These are phyloP conservation scores for Blastocystis sp. DNA, from an alignment of 352 stramenopile species.

Conservation along the genomic window DNA sequence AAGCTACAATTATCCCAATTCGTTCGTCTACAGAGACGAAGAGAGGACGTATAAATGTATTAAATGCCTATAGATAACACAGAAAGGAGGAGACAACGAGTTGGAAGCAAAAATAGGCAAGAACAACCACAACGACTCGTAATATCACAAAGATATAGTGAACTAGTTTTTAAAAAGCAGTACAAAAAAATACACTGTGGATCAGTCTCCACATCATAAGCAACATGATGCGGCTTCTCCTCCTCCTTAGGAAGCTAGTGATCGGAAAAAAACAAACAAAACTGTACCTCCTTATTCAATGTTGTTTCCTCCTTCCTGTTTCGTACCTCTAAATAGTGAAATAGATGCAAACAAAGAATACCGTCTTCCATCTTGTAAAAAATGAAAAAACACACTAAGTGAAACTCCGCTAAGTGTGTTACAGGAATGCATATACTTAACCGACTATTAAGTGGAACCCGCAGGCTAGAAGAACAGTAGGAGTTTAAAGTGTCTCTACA, in stretches of 20 bases:
- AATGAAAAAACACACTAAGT: neutral
- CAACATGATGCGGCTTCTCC: neutral
- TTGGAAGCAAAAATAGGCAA: conserved; percentile 14
- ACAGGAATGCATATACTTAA: no score
- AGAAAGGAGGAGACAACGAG: neutral
- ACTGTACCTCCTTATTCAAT: neutral
- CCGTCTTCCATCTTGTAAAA: neutral
- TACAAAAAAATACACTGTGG: neutral
- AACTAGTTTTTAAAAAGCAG: neutral
- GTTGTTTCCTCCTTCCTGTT: neutral
- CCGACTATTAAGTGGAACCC: no score
- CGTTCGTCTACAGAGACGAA: conserved; percentile 24
- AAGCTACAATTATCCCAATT: neutral
- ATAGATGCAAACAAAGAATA: neutral
- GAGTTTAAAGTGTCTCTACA: no score
- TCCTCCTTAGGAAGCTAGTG: neutral
- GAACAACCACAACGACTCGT: neutral
- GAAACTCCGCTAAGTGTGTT: no score
- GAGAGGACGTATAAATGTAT: neutral
- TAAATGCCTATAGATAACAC: neutral
- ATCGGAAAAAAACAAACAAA: neutral
- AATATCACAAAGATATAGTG: neutral
- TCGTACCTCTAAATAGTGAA: neutral
- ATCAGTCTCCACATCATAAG: conserved; percentile 9
- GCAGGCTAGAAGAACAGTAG: no score